Percentiles rank a stretch among this genome's conserved stretches.
Conservation (phyloP, 371 early-diverging fungal species). For the Mycotypha africana region DNA sequence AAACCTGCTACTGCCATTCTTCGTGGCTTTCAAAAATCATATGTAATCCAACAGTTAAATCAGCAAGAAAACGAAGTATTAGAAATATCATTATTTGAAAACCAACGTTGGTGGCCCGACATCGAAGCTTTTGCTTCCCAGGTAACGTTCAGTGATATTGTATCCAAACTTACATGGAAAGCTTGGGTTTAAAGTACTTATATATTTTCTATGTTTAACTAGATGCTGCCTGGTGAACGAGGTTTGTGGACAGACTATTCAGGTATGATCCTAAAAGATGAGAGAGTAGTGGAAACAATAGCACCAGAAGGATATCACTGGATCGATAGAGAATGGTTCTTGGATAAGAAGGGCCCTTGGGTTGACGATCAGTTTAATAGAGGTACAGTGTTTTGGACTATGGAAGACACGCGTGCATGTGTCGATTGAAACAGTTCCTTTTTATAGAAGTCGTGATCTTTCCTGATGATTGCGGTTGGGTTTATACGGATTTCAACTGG, state of each 20-base stretch:
- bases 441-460: conserved; percentile 17
- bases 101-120: conserved; percentile 41
- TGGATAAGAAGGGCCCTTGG: conserved; percentile 42
- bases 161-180: too few relatives aligned
- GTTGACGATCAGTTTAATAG: conserved; percentile 30
- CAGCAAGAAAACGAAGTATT: conserved; percentile 13
- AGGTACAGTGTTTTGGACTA: conserved; percentile 18
- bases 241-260: conserved; percentile 36
- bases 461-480: conserved; percentile 31
- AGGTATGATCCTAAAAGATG: conserved; percentile 17
- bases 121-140: too few relatives aligned
- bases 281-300: conserved; percentile 29
- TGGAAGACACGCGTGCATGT: background rate
- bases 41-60: conserved; percentile 23
- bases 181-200: too few relatives aligned
- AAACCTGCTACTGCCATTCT: conserved; percentile 18
- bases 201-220: background rate
- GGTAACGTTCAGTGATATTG: too few relatives aligned
- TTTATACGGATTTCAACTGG: conserved; percentile 28
- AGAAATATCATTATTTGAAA: conserved; percentile 37
- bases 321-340: conserved; percentile 35
- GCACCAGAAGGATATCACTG: conserved; percentile 40
- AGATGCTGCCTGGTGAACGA: conserved; percentile 18
- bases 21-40: too few relatives aligned
- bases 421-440: too few relatives aligned